Conservation (phyloP, 2,329 filamentous ascomycete species). For the Beauveria pseudobassiana region DNA sequence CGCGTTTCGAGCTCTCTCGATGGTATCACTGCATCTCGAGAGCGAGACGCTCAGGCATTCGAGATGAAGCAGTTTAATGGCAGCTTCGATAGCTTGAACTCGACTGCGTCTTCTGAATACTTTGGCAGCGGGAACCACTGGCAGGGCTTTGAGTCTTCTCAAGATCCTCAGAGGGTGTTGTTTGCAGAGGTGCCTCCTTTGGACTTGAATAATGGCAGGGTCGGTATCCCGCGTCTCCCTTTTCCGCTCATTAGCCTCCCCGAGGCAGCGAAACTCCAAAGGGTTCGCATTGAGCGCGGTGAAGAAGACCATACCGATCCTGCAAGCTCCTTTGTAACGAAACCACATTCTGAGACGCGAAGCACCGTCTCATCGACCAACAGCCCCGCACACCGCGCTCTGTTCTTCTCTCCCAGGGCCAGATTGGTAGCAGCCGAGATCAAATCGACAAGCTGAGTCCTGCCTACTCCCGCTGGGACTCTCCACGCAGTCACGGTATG, state of each 20-base stretch:
- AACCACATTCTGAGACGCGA: constrained; percentile 22
- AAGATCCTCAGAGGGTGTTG: background rate
- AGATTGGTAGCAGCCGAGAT: background rate
- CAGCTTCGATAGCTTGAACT: constrained; percentile 26
- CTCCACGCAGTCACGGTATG: constrained; percentile 1
- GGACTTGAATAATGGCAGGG: background rate
- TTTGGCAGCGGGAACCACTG: constrained; percentile 8
- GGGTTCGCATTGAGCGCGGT: constrained; percentile 24
- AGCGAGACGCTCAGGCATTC: constrained; percentile 11
- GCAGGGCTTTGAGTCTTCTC: background rate
- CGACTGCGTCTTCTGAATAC: constrained; percentile 15
- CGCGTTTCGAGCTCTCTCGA: constrained; percentile 11
- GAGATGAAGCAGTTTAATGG: constrained; percentile 19
- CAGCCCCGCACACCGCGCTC: constrained; percentile 21
- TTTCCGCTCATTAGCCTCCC: constrained; percentile 31
- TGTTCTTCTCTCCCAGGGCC: constrained; percentile 10
- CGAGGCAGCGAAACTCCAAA: constrained; percentile 28
- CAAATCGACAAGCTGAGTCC: background rate
- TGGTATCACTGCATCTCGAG: background rate
- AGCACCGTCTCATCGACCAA: constrained; percentile 23
- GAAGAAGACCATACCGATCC: constrained; percentile 31
- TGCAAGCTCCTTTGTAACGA: constrained; percentile 21
- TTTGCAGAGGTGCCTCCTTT: background rate
- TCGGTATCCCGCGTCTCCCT: constrained; percentile 21
- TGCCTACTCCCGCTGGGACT: constrained; percentile 4